Evolutionary conservation across 2,329 filamentous ascomycete genomes (phyloP), one percentile per base, ranked within the genome.

Genomic region (Hypoxylon sp.): DNA sequence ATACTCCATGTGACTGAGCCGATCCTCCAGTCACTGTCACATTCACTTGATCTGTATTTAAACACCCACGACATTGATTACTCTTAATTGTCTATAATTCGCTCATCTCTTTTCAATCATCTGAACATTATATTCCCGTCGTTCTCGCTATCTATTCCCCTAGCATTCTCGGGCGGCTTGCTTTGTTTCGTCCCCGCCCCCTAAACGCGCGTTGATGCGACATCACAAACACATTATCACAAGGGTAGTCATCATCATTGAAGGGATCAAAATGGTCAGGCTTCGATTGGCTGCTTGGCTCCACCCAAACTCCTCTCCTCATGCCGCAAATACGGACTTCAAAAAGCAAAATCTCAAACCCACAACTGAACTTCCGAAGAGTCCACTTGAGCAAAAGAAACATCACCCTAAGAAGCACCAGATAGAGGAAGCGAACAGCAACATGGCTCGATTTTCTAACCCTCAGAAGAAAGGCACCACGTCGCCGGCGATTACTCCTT

Each of bases 401-500:
- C 46, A 50, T 6, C 57, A 65, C 7, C 51, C 32, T 2, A 58
- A 51, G 15, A 70, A 56, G 35, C 46, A 46, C 17, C 52, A 70
- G 47, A 51, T 52, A 35, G 57, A 48, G 19, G 63, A 65, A 21
- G 15, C 37, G 21, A 56, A 46, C n/a, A 54, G 11, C 31, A 66
- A 56, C 51, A 56, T 59, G 50, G 32, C 37, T 29, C 64, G 39
- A 56, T 27, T 27, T 27, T 27, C 24, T 27, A n/a, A 29, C 7
- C 3, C 17, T 3, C 61, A 47, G 8, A 67, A 61, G 24, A 62
- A 51, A 15, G 50, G 21, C 4, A 37, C 37, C 21, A 10, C n/a
- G 3, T 6, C 29, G 3, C 31, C 70, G 3, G 32, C 61, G 5
- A 67, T 65, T 42, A 58, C 75, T 2, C 74, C 79, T 10, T 82